Conservation (phyloP, 441 rosid genomes). For the Erodium moschatum region DNA sequence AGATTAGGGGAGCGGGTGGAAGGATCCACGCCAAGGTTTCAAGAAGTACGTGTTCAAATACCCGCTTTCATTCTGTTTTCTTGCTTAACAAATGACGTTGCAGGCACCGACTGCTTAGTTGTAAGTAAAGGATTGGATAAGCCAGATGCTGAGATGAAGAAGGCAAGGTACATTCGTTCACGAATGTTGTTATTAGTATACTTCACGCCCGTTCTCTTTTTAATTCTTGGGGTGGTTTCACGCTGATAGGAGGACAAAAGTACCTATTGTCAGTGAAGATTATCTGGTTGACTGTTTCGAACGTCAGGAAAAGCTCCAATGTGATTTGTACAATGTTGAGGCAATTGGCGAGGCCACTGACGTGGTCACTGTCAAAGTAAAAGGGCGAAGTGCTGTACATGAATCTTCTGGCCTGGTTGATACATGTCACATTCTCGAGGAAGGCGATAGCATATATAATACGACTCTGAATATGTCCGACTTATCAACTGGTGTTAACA, state of each 20-base stretch:
- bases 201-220: background rate
- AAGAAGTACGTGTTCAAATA: constrained; percentile 42
- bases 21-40: constrained; percentile 58
- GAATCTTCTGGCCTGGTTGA: constrained; percentile 89
- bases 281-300: constrained; percentile 74
- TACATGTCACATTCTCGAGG: constrained; percentile 89
- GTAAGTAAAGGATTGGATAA: constrained; percentile 50
- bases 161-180: constrained; percentile 60
- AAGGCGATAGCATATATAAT: constrained; percentile 74
- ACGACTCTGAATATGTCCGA: constrained; percentile 93
- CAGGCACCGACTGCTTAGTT: constrained; percentile 79
- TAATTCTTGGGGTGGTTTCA: constrained; percentile 17
- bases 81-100: constrained; percentile 25
- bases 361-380: constrained; percentile 80
- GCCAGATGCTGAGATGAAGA: constrained; percentile 54
- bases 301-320: constrained; percentile 69
- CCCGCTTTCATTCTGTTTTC: constrained; percentile 11
- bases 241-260: constrained; percentile 68
- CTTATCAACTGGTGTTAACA: constrained; percentile 84
- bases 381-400: constrained; percentile 92
- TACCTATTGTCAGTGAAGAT: constrained; percentile 73
- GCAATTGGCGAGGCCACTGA: constrained; percentile 48
- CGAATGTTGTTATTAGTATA: constrained; percentile 5
- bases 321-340: constrained; percentile 65
- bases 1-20: constrained; percentile 73